A percentile compares a stretch with the other conserved stretches of the same genome.
Conservation (phyloP, 805 yeast genomes). For the Nakazawaea ernobii region DNA sequence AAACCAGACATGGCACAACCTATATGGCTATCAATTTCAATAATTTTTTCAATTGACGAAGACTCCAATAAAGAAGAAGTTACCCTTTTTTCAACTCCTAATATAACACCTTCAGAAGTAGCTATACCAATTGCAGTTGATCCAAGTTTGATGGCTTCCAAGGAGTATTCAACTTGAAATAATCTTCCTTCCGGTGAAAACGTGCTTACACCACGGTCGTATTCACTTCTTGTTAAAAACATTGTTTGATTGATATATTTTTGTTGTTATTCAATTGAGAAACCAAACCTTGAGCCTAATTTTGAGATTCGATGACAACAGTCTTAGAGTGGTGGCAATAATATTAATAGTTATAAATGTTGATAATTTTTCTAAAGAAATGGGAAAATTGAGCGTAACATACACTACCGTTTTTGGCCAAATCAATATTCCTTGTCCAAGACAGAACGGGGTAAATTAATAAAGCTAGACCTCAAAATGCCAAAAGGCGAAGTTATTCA, state of each 20-base stretch:
- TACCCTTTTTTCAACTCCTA: conserved; percentile 96
- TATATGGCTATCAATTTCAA: conserved; percentile 88
- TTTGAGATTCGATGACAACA: no score
- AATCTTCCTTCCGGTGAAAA: conserved; percentile 98
- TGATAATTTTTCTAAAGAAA: not conserved
- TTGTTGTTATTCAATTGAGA: no score
- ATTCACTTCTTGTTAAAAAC: conserved; percentile 99
- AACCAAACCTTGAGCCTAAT: no score
- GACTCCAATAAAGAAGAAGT: conserved; percentile 89
- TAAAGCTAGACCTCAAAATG: no score
- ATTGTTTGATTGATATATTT: conserved; percentile 28
- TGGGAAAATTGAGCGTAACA: no score
- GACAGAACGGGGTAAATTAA: no score
- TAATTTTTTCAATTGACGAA: conserved; percentile 90
- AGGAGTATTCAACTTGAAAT: conserved; percentile 95
- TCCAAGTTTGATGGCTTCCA: conserved; percentile 96
- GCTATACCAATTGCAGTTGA: conserved; percentile 97
- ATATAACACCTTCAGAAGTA: conserved; percentile 91
- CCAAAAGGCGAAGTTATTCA: no score
- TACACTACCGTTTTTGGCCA: no score
- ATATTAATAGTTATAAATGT: not conserved
- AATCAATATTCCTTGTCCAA: no score
- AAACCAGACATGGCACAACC: conserved; percentile 99
- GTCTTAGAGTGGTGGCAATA: not conserved
- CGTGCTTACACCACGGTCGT: conserved; percentile 97